phyloP scores from a whole-genome alignment of 1,284 basidiomycete genomes.

The Rhodotorula sp. region DNA sequence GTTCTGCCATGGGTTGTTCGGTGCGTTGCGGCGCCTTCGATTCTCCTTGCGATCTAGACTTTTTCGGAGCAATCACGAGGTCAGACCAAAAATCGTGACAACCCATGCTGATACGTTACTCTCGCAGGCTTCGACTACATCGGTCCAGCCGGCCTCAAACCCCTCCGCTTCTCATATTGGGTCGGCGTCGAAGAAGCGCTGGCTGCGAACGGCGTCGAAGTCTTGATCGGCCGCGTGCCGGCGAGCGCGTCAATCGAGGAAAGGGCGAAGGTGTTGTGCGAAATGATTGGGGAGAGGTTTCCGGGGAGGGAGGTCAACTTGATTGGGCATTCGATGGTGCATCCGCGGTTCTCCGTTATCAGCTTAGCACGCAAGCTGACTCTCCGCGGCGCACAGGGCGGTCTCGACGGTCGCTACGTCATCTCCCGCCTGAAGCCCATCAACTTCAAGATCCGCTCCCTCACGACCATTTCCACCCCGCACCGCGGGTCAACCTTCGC shows the following conservation, averaged over 20 bases:
- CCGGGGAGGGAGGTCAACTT: constrained; percentile 80
- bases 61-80: neutral
- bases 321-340: constrained; percentile 89
- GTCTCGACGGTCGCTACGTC: constrained; percentile 86
- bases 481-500: constrained; percentile 92
- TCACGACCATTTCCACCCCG: constrained; percentile 89
- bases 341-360: constrained; percentile 28
- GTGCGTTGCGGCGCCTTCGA: constrained; percentile 47
- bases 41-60: constrained; percentile 14
- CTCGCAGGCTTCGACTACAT: constrained; percentile 53
- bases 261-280: constrained; percentile 79
- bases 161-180: constrained; percentile 87
- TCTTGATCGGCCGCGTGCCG: constrained; percentile 86
- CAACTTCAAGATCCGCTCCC: constrained; percentile 63
- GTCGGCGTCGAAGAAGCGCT: constrained; percentile 88
- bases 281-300: constrained; percentile 72
- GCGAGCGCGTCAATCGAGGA: constrained; percentile 66
- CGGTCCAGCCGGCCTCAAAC: constrained; percentile 60
- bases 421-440: constrained; percentile 51
- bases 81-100: too few relatives aligned
- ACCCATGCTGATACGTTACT: neutral
- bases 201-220: constrained; percentile 81
- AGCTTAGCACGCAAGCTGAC: too few relatives aligned
- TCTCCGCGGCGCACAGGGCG: constrained; percentile 62
- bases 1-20: constrained; percentile 89